A percentile compares a stretch with the other conserved stretches of the same genome.
phyloP scores from a whole-genome alignment of 2,329 filamentous ascomycete species.

The Rhexocercosporidium sp. region DNA sequence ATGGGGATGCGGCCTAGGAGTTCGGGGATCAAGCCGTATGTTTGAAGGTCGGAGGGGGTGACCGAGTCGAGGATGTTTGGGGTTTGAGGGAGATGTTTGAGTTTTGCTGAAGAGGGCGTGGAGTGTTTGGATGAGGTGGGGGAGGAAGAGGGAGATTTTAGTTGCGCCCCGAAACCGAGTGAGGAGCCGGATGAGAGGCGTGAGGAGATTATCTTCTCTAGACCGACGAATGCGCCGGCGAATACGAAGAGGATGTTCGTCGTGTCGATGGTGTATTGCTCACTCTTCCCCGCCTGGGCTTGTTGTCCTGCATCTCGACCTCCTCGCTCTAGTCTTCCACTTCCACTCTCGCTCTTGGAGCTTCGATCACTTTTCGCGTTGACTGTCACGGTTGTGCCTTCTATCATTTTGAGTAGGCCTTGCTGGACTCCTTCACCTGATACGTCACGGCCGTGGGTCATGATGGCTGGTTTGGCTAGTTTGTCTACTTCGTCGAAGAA shows the following conservation, averaged over 20 bases:
- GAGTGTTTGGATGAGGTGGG: slow-evolving; percentile 65
- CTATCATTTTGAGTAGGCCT: slow-evolving; percentile 91
- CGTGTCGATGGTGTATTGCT: slow-evolving; percentile 79
- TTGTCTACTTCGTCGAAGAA: slow-evolving; percentile 98
- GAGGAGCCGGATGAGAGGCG: slow-evolving; percentile 82
- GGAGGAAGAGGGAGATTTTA: slow-evolving; percentile 61
- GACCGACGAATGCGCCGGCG: slow-evolving; percentile 90
- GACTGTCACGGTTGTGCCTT: slow-evolving; percentile 91
- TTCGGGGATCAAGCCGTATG: slow-evolving; percentile 91
- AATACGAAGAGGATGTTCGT: slow-evolving; percentile 98
- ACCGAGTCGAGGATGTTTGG: slow-evolving; percentile 54
- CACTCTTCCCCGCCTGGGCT: slow-evolving; percentile 32
- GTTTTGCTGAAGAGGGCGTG: slow-evolving; percentile 59
- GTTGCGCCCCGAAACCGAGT: slow-evolving; percentile 88
- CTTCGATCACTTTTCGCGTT: slow-evolving; percentile 76
- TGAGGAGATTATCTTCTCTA: slow-evolving; percentile 86
- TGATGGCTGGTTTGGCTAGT: slow-evolving; percentile 84
- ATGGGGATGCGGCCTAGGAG: slow-evolving; percentile 95
- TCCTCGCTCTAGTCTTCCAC: slow-evolving; percentile 29
- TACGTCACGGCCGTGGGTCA: slow-evolving; percentile 83
- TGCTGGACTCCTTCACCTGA: slow-evolving; percentile 97
- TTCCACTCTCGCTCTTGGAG: slow-evolving; percentile 40
- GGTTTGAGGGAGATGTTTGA: background rate
- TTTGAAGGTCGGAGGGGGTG: slow-evolving; percentile 77
- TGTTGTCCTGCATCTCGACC: slow-evolving; percentile 25